These are phyloP conservation scores for Wickerhamomyces strasburgensis DNA, from an alignment of 805 yeast species.

Conservation along the genomic window DNA sequence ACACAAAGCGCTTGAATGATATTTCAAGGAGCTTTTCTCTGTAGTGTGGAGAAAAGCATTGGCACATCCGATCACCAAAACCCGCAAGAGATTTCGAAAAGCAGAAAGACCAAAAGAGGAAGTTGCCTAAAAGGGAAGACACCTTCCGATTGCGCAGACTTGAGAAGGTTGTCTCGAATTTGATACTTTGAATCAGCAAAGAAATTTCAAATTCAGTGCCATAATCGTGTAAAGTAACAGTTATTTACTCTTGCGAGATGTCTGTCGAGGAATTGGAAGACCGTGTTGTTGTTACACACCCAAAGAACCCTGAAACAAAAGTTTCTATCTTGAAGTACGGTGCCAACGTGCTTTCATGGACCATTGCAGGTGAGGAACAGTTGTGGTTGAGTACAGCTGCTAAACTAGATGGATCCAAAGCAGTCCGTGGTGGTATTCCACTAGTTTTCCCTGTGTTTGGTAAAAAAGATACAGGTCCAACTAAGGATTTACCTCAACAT, in stretches of 20 bases:
- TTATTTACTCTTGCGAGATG: constrained; percentile 7
- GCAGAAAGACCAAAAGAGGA: too few relatives aligned
- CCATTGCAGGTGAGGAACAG: constrained; percentile 64
- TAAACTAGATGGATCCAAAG: constrained; percentile 82
- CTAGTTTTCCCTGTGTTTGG: constrained; percentile 94
- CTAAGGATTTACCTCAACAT: constrained; percentile 81
- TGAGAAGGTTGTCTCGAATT: too few relatives aligned
- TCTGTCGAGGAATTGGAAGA: constrained; percentile 62
- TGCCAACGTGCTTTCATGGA: constrained; percentile 87
- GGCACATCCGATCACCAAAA: too few relatives aligned
- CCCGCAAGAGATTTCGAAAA: too few relatives aligned
- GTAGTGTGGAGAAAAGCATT: too few relatives aligned
- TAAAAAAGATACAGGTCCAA: constrained; percentile 53
- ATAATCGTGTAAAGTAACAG: too few relatives aligned
- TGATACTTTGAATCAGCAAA: too few relatives aligned
- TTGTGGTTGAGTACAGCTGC: constrained; percentile 80
- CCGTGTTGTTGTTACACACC: constrained; percentile 56
- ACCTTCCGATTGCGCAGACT: too few relatives aligned
- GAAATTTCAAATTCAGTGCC: too few relatives aligned
- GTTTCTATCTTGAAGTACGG: constrained; percentile 80
- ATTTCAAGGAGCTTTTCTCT: too few relatives aligned
- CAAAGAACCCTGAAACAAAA: constrained; percentile 43
- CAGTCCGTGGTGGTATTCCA: constrained; percentile 97
- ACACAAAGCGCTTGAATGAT: too few relatives aligned
- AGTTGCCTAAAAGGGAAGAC: too few relatives aligned